Evolutionary conservation across 2,329 filamentous ascomycete species (phyloP).

Genomic region (Claviceps purpurea): DNA sequence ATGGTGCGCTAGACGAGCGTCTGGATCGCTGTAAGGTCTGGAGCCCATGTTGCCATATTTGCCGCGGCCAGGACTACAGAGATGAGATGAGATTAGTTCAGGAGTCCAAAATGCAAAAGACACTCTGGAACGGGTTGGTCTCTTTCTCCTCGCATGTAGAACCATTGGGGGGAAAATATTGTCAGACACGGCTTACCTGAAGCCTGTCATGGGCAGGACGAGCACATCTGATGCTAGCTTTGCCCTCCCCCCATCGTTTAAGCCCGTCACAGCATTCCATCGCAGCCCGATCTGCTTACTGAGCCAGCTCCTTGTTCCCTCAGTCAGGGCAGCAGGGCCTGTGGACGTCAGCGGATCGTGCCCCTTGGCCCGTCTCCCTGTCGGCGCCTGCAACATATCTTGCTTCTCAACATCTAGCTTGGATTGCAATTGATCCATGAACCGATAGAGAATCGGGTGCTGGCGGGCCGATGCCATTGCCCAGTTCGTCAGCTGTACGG

Average conservation of each 20-base stretch:
- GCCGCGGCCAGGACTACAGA: constrained; percentile 10
- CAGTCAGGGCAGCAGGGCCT: constrained; percentile 13
- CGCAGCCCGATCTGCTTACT: constrained; percentile 9
- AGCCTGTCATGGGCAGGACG: constrained; percentile 12
- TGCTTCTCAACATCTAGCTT: constrained; percentile 6
- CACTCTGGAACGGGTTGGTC: too few relatives aligned
- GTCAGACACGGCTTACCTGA: constrained; percentile 8
- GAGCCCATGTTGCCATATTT: constrained; percentile 14
- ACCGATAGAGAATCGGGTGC: constrained; percentile 11
- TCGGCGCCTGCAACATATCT: not conserved
- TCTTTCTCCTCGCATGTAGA: too few relatives aligned
- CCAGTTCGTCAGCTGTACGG: constrained; percentile 14
- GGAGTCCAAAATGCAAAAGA: not conserved
- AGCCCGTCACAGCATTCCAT: constrained; percentile 13
- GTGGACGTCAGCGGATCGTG: constrained; percentile 12
- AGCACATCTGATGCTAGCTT: constrained; percentile 12
- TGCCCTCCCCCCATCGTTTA: constrained; percentile 11
- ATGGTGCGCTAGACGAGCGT: constrained; percentile 12
- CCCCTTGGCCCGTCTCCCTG: not conserved
- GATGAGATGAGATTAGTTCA: not conserved
- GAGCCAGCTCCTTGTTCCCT: constrained; percentile 11
- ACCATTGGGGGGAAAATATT: fast-evolving
- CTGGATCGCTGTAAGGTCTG: constrained; percentile 10
- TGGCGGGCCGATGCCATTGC: constrained; percentile 12
- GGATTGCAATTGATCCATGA: constrained; percentile 10